Conservation (phyloP, 2,329 filamentous ascomycete genomes). For the Camptophora hylomeconis region DNA sequence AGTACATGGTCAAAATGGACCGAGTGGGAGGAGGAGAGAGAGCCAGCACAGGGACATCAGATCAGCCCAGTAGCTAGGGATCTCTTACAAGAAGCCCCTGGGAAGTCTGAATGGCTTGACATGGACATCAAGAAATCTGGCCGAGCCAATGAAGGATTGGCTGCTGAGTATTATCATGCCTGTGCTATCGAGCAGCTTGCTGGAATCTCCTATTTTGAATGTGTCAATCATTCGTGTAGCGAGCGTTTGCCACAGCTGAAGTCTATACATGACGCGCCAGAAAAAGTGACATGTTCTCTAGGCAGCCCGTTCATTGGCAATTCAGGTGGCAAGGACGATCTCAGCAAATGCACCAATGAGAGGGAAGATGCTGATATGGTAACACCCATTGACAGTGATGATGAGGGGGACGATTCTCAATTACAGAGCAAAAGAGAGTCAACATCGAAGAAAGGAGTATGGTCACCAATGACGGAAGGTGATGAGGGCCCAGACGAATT, state of each 20-base stretch:
- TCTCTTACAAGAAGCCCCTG: neutral
- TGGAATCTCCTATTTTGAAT: conserved; percentile 29
- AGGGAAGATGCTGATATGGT: too few species aligned
- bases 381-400: too few species aligned
- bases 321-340: conserved; percentile 18
- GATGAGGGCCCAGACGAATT: conserved; percentile 17
- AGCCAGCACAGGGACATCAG: conserved; percentile 2
- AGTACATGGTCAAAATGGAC: conserved; percentile 18
- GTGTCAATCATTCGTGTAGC: conserved; percentile 28
- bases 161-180: conserved; percentile 24
- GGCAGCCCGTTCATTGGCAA: conserved; percentile 5
- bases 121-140: too few species aligned
- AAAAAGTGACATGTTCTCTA: neutral
- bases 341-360: too few species aligned
- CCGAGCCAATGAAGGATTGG: conserved; percentile 9
- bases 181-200: conserved; percentile 32
- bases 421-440: too few species aligned
- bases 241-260: conserved; percentile 12
- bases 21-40: conserved; percentile 14
- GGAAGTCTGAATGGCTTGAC: conserved; percentile 1
- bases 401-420: too few species aligned
- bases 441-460: too few species aligned
- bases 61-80: too few species aligned
- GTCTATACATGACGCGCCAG: conserved; percentile 10
- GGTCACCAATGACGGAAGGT: too few species aligned